These are phyloP conservation scores for Noccaea caerulescens DNA, from an alignment of 345 rosid genomes.

Conservation along the genomic window DNA sequence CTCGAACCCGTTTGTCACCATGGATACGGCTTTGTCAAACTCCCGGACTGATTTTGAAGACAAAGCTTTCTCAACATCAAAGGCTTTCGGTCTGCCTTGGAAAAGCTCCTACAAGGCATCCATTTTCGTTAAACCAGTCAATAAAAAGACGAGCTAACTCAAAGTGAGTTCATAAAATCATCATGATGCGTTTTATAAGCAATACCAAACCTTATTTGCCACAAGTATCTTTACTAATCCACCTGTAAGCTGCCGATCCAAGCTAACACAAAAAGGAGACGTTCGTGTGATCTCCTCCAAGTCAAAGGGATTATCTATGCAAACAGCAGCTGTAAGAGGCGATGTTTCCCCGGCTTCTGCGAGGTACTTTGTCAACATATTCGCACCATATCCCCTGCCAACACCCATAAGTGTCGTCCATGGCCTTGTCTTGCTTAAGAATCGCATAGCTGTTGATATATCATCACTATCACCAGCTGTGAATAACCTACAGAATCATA, in stretches of 20 bases:
- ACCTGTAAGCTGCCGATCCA: conserved; percentile 66
- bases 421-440: conserved; percentile 80
- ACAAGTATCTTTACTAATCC: conserved; percentile 78
- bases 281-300: conserved; percentile 82
- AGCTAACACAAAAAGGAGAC: conserved; percentile 52
- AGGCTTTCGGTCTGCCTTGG: conserved; percentile 79
- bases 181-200: conserved; percentile 19
- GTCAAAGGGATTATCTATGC: conserved; percentile 93
- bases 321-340: conserved; percentile 83
- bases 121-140: conserved; percentile 37
- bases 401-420: conserved; percentile 84
- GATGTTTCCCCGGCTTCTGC: conserved; percentile 88
- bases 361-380: conserved; percentile 85
- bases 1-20: conserved; percentile 81
- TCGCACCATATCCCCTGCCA: conserved; percentile 93
- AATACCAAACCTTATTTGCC: conserved; percentile 72
- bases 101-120: conserved; percentile 67
- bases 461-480: conserved; percentile 99
- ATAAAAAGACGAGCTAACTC: conserved; percentile 31
- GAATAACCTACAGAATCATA: conserved; percentile 77
- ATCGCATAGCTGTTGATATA: conserved; percentile 73
- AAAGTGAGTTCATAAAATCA: conserved; percentile 4
- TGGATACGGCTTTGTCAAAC: conserved; percentile 87
- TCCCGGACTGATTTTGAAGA: conserved; percentile 80
- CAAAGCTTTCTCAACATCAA: conserved; percentile 84